Conservation (phyloP, 1,284 basidiomycete species). For the Fomes fomentarius region DNA sequence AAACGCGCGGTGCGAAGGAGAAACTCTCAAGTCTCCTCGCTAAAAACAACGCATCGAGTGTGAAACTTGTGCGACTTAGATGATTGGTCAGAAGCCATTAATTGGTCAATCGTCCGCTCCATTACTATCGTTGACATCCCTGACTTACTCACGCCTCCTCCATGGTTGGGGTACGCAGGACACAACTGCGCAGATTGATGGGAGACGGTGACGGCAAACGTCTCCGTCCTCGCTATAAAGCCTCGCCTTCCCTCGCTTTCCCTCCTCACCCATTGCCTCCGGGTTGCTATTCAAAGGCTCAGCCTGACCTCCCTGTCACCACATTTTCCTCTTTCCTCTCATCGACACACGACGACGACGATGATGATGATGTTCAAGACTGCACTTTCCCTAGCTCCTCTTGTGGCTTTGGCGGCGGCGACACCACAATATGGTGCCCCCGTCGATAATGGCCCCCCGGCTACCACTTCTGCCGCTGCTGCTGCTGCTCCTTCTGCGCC, state of each 20-base stretch:
- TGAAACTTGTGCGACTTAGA: conserved; percentile 1
- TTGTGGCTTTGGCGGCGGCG: conserved; percentile 42
- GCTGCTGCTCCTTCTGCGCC: conserved; percentile 47
- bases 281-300: conserved; percentile 19
- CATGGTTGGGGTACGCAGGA: conserved; percentile 14
- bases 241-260: conserved; percentile 21
- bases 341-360: conserved; percentile 2
- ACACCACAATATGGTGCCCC: conserved; percentile 45
- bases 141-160: conserved; percentile 21
- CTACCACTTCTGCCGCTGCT: conserved; percentile 27
- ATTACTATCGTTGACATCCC: conserved; percentile 10
- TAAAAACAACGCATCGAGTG: conserved; percentile 16
- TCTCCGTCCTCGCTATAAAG: conserved; percentile 17
- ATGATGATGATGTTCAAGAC: conserved; percentile 28
- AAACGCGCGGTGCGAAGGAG: conserved; percentile 21
- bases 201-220: conserved; percentile 4
- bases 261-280: conserved; percentile 17
- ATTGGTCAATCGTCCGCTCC: conserved; percentile 11
- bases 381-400: conserved; percentile 19
- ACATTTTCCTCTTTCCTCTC: not conserved
- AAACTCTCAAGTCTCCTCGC: conserved; percentile 4
- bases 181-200: conserved; percentile 22
- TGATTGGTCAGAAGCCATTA: conserved; percentile 17
- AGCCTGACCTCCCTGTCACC: conserved; percentile 3
- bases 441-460: conserved; percentile 30